Evolutionary conservation across 306 rosid species (phyloP).

Genomic region (Corylus heterophylla): DNA sequence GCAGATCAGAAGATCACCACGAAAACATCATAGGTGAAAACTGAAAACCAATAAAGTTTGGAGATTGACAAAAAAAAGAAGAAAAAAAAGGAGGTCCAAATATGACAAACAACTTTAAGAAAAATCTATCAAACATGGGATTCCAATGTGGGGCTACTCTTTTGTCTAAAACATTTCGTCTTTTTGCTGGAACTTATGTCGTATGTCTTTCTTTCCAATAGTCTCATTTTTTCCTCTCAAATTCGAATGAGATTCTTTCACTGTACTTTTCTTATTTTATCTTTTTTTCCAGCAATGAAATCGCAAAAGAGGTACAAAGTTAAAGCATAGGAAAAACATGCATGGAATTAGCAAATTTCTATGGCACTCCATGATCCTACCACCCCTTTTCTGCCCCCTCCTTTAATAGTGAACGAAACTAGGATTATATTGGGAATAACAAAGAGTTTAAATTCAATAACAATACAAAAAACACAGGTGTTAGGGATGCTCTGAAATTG

Average conservation of each 20-base stretch:
- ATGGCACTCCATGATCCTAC: not conserved
- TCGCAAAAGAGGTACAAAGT: conserved; percentile 1
- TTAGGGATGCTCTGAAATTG: too few species aligned
- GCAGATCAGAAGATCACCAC: not conserved
- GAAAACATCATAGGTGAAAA: not conserved
- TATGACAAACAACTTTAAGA: conserved; percentile 54
- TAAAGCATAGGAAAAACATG: conserved; percentile 2
- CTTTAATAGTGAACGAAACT: not conserved
- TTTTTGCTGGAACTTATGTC: too few species aligned
- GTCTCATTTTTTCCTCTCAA: not conserved
- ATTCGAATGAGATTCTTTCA: conserved; percentile 3
- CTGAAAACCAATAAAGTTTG: conserved; percentile 1
- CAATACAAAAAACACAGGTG: too few species aligned
- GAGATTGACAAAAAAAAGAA: conserved; percentile 9
- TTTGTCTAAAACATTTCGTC: conserved; percentile 15
- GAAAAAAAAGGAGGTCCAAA: conserved; percentile 23
- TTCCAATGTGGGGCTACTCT: conserved; percentile 23
- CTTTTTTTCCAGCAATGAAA: conserved; percentile 16
- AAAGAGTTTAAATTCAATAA: too few species aligned
- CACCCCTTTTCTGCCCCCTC: not conserved
- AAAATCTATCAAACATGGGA: conserved; percentile 34
- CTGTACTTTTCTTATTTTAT: conserved; percentile 30
- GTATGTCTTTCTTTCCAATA: not conserved
- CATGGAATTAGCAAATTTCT: conserved; percentile 23
- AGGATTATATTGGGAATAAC: not conserved